Evolutionary conservation across 345 rosid genomes (phyloP), one percentile per base, ranked within the genome.

Genomic region (Kernera saxatilis): DNA sequence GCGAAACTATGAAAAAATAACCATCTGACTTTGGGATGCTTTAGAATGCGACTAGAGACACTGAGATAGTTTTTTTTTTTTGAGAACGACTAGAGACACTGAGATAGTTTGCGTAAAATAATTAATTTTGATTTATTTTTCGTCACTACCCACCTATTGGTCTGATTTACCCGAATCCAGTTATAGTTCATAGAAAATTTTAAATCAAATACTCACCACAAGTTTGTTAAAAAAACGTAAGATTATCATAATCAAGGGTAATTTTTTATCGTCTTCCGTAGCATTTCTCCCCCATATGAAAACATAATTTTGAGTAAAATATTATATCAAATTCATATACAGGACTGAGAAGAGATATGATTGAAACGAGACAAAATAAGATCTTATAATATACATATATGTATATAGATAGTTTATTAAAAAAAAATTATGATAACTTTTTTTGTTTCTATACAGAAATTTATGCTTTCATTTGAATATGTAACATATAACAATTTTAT

Each of bases 131-230:
- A 58, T 7, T 11, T 51, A 12, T 27, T 19, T 46, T 26, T 66
- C 37, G 10, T 59, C 78, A 49, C 68, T 10, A 67, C 72, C 72
- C 27, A 74, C 73, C 55, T 67, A 50, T 40, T 50, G 55, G 68
- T 67, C 72, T 37, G 43, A 37, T 45, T 26, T 35, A 45, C 64
- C 64, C 50, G 35, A 60, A 48, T 49, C 41, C 29, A 18, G 10
- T 32, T 15, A 11, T 40, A 62, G 35, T 33, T 45, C 51, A n/a
- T 19, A 29, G 3, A 36, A 8, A 2, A 1, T 0, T 46, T 37
- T 19, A 8, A 30, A 7, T 21, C 4, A 12, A 43, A 30, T 39
- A 29, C 52, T n/a, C 46, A 22, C 54, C 11, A 23, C 8, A 32
- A 32, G 17, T 36, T 32, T 63, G 21, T 22, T 21, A 45, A 44